Evolutionary conservation across 495 filamentous ascomycete genomes (phyloP).

Genomic region (Penicillium silybi): DNA sequence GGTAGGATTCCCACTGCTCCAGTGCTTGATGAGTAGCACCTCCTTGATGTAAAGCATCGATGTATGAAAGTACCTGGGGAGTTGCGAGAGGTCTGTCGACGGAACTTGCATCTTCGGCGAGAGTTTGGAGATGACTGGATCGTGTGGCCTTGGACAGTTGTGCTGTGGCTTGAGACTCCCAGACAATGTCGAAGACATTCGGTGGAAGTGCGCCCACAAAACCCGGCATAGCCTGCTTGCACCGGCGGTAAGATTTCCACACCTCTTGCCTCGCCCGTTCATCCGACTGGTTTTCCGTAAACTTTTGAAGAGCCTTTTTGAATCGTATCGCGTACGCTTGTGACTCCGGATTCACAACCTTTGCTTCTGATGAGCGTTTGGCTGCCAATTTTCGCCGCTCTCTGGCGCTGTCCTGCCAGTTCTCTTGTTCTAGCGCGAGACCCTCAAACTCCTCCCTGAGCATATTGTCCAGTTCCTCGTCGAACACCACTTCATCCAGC

Average conservation of each 20-base stretch:
- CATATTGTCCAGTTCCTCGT: slow-evolving; percentile 44
- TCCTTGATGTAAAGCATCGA: slow-evolving; percentile 59
- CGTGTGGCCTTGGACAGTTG: slow-evolving; percentile 37
- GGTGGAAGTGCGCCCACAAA: slow-evolving; percentile 36
- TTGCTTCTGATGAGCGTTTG: slow-evolving; percentile 20
- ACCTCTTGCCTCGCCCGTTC: slow-evolving; percentile 29
- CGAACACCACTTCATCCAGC: slow-evolving; percentile 41
- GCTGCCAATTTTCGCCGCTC: slow-evolving; percentile 16
- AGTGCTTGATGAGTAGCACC: slow-evolving; percentile 58
- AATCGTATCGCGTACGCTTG: slow-evolving; percentile 36
- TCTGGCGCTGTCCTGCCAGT: slow-evolving; percentile 27
- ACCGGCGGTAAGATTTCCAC: slow-evolving; percentile 46
- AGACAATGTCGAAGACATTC: slow-evolving; percentile 38
- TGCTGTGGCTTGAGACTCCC: slow-evolving; percentile 44
- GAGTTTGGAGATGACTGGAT: slow-evolving; percentile 53
- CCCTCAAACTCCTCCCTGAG: slow-evolving; percentile 41
- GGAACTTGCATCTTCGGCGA: slow-evolving; percentile 59
- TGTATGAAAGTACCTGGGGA: slow-evolving; percentile 58
- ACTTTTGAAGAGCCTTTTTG: slow-evolving; percentile 23
- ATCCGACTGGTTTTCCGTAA: slow-evolving; percentile 22
- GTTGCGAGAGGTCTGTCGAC: slow-evolving; percentile 49
- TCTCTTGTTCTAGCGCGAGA: slow-evolving; percentile 38
- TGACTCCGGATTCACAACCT: slow-evolving; percentile 16
- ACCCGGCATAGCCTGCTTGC: slow-evolving; percentile 35
- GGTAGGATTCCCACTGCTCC: slow-evolving; percentile 60